Evolutionary conservation across 148 eudicot genomes (phyloP), one percentile per base, ranked within the genome.

Genomic region (Cornus suecica): DNA sequence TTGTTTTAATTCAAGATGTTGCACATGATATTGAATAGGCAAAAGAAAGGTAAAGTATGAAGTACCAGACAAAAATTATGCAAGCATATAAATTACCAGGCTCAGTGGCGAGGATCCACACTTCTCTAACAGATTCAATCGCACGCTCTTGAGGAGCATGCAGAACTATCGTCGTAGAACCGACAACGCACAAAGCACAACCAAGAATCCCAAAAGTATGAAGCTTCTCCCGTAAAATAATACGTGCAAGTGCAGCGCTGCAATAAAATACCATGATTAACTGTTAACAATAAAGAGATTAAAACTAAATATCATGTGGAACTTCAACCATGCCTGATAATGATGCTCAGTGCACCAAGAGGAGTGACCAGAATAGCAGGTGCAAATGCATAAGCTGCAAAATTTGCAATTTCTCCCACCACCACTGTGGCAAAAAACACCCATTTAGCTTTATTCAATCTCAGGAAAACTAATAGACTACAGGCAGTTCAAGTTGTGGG

Each of bases 381-480:
- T 73, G 97, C 86, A 90, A 92, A 92, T 58, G 97, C 97, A 84
- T 92, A 92, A 56, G 97, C 97, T 16, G 94, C 97, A 86, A 92
- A 92, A 77, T 92, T 92, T 27, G 97, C 97, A 74, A 86, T 72
- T 83, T 91, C 97, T 79, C 93, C 97, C 69, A 91, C 91, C 80
- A 92, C 68, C 97, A 92, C 97, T 92, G 91, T 80, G 58, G 65
- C 30, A 84, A 68, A 45, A 84, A 42, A 77, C 29, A 28, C 9
- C 62, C 68, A 42, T 81, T 81, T 77, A 81, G 73, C 64, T 78
- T 78, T 29, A 16, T 74, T 41, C 8, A 74, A 5, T 56, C 41
- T 66, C 68, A 79, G 68, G 26, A 72, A 42, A 23, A 37, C 4
- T 31, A 66, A 20, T 42, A 5, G 25, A 64, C 45, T 48, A 30